Evolutionary conservation across 169 alveolate genomes (phyloP), one percentile per base, ranked within the genome.

Genomic region (Cryptosporidium baileyi): DNA sequence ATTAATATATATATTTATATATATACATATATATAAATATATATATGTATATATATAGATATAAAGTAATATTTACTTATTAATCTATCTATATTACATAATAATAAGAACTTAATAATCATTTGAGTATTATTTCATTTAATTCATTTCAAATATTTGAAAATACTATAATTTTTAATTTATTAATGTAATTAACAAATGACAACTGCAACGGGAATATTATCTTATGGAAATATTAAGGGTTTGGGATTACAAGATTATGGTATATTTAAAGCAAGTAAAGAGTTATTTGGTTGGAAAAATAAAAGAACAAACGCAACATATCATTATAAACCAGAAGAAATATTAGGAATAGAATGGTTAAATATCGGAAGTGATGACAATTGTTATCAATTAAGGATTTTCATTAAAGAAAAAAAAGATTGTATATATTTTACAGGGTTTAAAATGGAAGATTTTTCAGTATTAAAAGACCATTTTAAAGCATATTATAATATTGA

Each of bases 271-370:
- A 93, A 94, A 80, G 95, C 94, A 90, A 92, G 96, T 41, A 93
- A 92, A 28, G 97, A 94, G 67, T 82, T 95, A 52, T 92, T 95
- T 61, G 97, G 97, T 0, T 95, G 97, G 97, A 95, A 94, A 82
- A 94, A 95, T 80, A 92, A 92, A 59, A 82, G 94, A 45, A 94
- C 97, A n/a, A 95, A 95, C 30, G 95, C 88, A 80, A 95, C 94
- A 17, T 82, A 92, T 59, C 97, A 94, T 80, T 94, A 93, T 91
- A 91, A 93, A 52, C 92, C 92, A 17, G 81, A 88, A 13, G 97
- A 95, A 62, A 89, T 95, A 40, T 88, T 89, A 49, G 89, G 89
- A 41, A 94, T 90, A 6, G 88, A 91, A 61, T 92, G 95, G 94
- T 79, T 95, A 13, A 92, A 91, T 47, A 90, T 93, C 3, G 92